A percentile compares a stretch with the other conserved stretches of the same genome.
phyloP scores from a whole-genome alignment of 2,329 filamentous ascomycete genomes.

The Ophiostoma montium region DNA sequence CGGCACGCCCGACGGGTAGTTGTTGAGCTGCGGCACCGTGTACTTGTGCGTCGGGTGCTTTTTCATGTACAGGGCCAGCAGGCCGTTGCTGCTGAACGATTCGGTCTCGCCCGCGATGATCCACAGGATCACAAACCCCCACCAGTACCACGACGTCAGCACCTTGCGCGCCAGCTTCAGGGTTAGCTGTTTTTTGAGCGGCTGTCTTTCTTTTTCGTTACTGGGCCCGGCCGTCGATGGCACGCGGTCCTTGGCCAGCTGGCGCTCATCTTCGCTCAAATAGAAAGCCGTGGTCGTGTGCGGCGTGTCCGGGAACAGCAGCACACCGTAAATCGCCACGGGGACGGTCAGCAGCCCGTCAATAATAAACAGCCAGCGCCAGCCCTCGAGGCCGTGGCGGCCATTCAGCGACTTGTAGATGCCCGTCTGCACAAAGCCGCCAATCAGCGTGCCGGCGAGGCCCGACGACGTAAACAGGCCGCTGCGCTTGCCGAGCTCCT shows the following conservation, averaged over 20 bases:
- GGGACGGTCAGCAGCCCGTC: conserved; percentile 43
- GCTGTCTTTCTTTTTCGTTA: conserved; percentile 8
- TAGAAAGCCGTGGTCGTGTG: conserved; percentile 34
- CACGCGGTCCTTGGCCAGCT: conserved; percentile 26
- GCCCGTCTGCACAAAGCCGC: conserved; percentile 46
- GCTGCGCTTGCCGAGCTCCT: conserved; percentile 46
- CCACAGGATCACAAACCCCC: conserved; percentile 53
- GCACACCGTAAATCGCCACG: conserved; percentile 38
- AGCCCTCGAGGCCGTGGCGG: conserved; percentile 34
- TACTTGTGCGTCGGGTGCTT: conserved; percentile 29
- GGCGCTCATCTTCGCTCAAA: conserved; percentile 24
- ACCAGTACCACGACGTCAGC: conserved; percentile 48
- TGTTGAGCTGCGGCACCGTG: conserved; percentile 35
- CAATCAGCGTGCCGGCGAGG: conserved; percentile 46
- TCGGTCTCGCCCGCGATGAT: conserved; percentile 59
- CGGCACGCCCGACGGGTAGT: conserved; percentile 42
- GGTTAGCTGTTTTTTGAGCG: conserved; percentile 10
- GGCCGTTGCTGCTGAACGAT: conserved; percentile 51
- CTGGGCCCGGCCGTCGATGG: conserved; percentile 24
- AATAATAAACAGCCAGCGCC: conserved; percentile 39
- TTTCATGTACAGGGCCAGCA: conserved; percentile 38
- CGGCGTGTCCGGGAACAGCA: conserved; percentile 40
- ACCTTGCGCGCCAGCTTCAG: conserved; percentile 30
- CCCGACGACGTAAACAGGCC: conserved; percentile 48
- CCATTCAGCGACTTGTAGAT: conserved; percentile 32